These are phyloP conservation scores for Ascoidea asiatica DNA, from an alignment of 805 yeast species.

Conservation along the genomic window DNA sequence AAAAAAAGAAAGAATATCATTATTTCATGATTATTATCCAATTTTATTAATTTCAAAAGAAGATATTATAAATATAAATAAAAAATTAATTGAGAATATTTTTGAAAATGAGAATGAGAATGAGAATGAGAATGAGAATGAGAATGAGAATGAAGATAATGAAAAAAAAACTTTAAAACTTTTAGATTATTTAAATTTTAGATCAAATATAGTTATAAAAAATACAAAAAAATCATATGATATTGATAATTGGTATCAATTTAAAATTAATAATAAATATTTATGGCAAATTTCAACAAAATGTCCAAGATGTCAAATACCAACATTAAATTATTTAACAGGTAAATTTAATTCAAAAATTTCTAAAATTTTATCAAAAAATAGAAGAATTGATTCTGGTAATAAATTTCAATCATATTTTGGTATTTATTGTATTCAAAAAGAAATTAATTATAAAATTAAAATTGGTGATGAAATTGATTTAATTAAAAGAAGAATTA, in stretches of 20 bases:
- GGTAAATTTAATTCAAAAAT: slow-evolving; percentile 16
- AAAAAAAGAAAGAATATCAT: neutral
- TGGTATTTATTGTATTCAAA: slow-evolving; percentile 3
- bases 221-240: slow-evolving; percentile 18
- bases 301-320: slow-evolving; percentile 18
- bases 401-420: slow-evolving; percentile 5
- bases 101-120: too few species aligned
- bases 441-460: slow-evolving; percentile 17
- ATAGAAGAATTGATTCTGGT: slow-evolving; percentile 17
- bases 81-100: too few species aligned
- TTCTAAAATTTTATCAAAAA: slow-evolving; percentile 15
- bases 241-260: slow-evolving; percentile 19
- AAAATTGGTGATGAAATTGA: slow-evolving; percentile 33
- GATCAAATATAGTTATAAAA: slow-evolving; percentile 17
- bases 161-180: neutral
- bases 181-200: slow-evolving; percentile 13
- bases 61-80: slow-evolving; percentile 2
- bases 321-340: slow-evolving; percentile 15
- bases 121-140: neutral
- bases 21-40: slow-evolving; percentile 7
- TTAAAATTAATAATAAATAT: slow-evolving; percentile 13
- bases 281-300: slow-evolving; percentile 15
- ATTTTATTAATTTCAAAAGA: neutral
- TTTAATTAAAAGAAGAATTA: slow-evolving; percentile 1
- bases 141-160: neutral